Percentiles rank a stretch among this genome's conserved stretches.
These are phyloP conservation scores for Pythium biforme DNA, from an alignment of 352 stramenopile genomes.

Conservation along the genomic window DNA sequence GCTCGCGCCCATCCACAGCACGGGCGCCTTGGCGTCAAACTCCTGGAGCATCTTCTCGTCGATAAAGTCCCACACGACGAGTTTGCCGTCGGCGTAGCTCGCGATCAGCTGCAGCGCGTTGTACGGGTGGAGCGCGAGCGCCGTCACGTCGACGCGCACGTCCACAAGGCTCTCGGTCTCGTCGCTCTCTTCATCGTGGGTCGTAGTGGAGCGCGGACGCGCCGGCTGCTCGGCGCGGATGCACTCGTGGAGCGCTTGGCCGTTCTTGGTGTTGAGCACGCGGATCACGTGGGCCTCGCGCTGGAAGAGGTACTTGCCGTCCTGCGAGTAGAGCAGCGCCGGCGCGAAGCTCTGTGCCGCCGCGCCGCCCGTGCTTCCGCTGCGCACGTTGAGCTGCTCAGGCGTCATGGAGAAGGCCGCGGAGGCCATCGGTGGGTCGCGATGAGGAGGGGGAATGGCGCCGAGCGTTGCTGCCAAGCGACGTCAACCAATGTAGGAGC, in stretches of 20 bases:
- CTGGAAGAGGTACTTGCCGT: conserved; percentile 80
- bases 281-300: conserved; percentile 69
- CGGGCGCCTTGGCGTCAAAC: conserved; percentile 40
- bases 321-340: conserved; percentile 56
- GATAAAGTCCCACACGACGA: conserved; percentile 77
- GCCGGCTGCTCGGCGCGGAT: conserved; percentile 33
- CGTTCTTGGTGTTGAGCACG: conserved; percentile 69
- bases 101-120: conserved; percentile 68
- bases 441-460: neutral
- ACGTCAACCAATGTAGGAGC: conserved; percentile 9
- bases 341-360: conserved; percentile 11
- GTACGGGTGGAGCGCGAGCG: conserved; percentile 67
- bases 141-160: conserved; percentile 33
- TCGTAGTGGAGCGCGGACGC: conserved; percentile 4
- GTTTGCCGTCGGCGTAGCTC: conserved; percentile 61
- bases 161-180: neutral
- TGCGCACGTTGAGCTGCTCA: conserved; percentile 36
- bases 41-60: conserved; percentile 65
- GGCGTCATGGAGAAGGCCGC: conserved; percentile 16
- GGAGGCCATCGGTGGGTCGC: neutral
- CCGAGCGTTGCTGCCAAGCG: neutral
- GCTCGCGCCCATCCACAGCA: conserved; percentile 76
- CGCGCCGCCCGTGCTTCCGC: conserved; percentile 10
- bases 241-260: conserved; percentile 74
- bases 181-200: neutral